Conservation (phyloP, 2,329 filamentous ascomycete genomes). For the Talaromyces amestolkiae region DNA sequence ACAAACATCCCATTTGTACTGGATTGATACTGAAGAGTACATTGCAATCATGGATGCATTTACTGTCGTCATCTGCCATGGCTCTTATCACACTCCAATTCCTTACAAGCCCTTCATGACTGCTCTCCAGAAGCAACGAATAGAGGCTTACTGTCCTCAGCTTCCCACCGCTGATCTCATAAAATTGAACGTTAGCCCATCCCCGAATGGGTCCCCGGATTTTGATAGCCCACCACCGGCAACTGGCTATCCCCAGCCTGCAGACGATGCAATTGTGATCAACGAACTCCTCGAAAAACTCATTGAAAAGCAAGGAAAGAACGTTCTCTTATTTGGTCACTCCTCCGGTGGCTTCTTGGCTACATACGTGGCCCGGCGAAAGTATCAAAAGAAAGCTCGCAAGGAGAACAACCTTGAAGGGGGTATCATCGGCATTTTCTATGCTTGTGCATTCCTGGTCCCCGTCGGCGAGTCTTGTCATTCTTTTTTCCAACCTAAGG, state of each 20-base stretch:
- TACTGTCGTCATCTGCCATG: slow-evolving; percentile 15
- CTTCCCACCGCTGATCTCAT: slow-evolving; percentile 49
- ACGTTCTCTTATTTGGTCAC: slow-evolving; percentile 32
- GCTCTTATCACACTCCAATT: slow-evolving; percentile 32
- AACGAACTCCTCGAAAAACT: slow-evolving; percentile 10
- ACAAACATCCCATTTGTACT: too few species aligned
- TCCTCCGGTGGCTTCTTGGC: slow-evolving; percentile 37
- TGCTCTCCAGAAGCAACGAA: slow-evolving; percentile 24
- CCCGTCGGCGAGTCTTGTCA: slow-evolving; percentile 32
- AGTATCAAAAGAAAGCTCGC: slow-evolving; percentile 27
- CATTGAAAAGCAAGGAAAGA: slow-evolving; percentile 24
- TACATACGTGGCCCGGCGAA: slow-evolving; percentile 30
- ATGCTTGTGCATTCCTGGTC: slow-evolving; percentile 31
- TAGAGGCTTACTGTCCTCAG: slow-evolving; percentile 36
- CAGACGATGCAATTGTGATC: slow-evolving; percentile 19
- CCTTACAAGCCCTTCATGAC: slow-evolving; percentile 30
- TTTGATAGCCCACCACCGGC: slow-evolving; percentile 25
- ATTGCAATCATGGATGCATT: neutral
- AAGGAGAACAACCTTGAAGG: slow-evolving; percentile 21
- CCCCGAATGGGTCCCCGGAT: slow-evolving; percentile 3
- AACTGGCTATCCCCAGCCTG: slow-evolving; percentile 29
- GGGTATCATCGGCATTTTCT: slow-evolving; percentile 31
- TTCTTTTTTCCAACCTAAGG: slow-evolving; percentile 32
- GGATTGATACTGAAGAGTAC: too few species aligned
- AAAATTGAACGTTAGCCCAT: slow-evolving; percentile 55